These are phyloP conservation scores for Fusarium xyrophilum DNA, from an alignment of 2,329 filamentous ascomycete species.

Conservation along the genomic window DNA sequence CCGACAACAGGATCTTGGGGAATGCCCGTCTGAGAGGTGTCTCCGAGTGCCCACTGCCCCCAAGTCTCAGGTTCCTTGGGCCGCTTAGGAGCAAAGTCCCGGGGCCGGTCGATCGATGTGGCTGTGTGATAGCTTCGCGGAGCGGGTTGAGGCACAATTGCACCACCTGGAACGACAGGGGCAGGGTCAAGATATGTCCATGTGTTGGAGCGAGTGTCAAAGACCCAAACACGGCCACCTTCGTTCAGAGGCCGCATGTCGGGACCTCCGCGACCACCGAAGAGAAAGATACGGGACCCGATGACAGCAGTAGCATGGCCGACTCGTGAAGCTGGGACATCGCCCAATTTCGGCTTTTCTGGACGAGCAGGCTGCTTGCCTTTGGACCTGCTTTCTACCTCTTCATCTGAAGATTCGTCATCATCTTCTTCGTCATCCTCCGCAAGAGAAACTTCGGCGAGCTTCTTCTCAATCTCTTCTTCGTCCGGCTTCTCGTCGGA, in stretches of 20 bases:
- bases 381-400: slow-evolving; percentile 46
- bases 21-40: slow-evolving; percentile 60
- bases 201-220: slow-evolving; percentile 66
- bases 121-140: slow-evolving; percentile 76
- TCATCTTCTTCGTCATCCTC: not conserved
- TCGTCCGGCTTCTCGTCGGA: slow-evolving; percentile 31
- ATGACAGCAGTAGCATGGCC: slow-evolving; percentile 76
- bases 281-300: slow-evolving; percentile 76
- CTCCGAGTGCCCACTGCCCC: slow-evolving; percentile 63
- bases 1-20: slow-evolving; percentile 67
- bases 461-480: slow-evolving; percentile 43
- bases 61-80: slow-evolving; percentile 54
- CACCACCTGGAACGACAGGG: slow-evolving; percentile 51
- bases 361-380: slow-evolving; percentile 48
- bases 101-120: slow-evolving; percentile 63
- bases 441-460: slow-evolving; percentile 53
- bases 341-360: slow-evolving; percentile 43
- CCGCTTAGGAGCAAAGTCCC: slow-evolving; percentile 52
- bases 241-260: slow-evolving; percentile 78
- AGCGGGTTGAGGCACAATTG: slow-evolving; percentile 57
- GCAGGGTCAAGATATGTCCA: slow-evolving; percentile 72
- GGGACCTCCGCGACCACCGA: slow-evolving; percentile 76
- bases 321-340: slow-evolving; percentile 71
- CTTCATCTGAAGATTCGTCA: slow-evolving; percentile 20
- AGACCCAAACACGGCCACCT: slow-evolving; percentile 76